Evolutionary conservation across 164 flowering plant species (phyloP).

Genomic region (Paratinospora sagittata): DNA sequence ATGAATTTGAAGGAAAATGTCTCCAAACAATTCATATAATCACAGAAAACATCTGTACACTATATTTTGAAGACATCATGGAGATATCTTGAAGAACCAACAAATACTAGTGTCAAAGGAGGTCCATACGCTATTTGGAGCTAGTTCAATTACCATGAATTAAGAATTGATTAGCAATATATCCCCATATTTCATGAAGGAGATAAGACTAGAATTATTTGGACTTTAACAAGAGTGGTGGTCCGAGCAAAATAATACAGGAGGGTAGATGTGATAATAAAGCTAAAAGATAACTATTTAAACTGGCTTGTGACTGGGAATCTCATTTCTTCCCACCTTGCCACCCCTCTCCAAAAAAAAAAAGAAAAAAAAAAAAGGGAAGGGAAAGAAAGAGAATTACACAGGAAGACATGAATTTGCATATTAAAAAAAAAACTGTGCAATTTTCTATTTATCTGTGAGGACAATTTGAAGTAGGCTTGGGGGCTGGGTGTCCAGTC

Average conservation of each 20-base stretch:
- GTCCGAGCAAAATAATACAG: not conserved
- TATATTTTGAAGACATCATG: not conserved
- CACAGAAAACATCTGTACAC: not conserved
- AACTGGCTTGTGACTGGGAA: too few species aligned
- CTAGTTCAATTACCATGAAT: not conserved
- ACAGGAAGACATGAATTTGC: too few species aligned
- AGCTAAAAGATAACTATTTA: not conserved
- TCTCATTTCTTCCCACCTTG: too few species aligned
- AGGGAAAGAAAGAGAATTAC: too few species aligned
- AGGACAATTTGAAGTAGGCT: too few species aligned
- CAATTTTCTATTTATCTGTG: not conserved
- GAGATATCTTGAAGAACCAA: not conserved
- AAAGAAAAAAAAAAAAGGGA: too few species aligned
- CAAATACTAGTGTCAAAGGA: not conserved
- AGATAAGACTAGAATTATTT: not conserved
- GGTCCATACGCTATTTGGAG: not conserved
- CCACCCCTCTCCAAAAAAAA: too few species aligned
- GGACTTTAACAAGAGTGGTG: not conserved
- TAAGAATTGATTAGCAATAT: too few species aligned
- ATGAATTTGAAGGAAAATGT: not conserved
- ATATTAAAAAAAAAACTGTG: too few species aligned
- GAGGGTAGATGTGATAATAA: not conserved
- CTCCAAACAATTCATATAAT: not conserved
- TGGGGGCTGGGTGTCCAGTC: not conserved
- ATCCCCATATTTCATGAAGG: too few species aligned